Conservation (phyloP, 352 stramenopile species). For the Globisporangium perplexum region DNA sequence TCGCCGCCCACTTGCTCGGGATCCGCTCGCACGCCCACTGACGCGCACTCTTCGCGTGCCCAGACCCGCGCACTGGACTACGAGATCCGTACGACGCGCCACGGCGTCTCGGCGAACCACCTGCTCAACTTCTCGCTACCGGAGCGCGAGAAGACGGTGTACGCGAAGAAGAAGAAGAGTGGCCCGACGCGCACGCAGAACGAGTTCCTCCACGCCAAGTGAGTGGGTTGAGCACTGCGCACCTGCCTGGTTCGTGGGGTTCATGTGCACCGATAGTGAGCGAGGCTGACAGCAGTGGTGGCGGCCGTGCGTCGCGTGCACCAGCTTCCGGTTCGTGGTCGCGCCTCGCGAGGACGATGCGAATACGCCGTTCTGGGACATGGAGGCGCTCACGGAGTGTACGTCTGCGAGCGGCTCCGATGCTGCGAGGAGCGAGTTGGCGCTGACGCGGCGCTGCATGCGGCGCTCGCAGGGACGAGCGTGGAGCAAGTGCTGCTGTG, state of each 20-base stretch:
- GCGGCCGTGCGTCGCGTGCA: not conserved
- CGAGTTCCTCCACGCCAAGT: slow-evolving; percentile 87
- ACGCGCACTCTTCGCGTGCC: not conserved
- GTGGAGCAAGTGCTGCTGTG: slow-evolving; percentile 80
- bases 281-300: not conserved
- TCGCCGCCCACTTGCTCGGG: not conserved
- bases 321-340: slow-evolving; percentile 81
- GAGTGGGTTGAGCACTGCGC: slow-evolving; percentile 15
- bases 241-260: not conserved
- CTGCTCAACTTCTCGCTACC: slow-evolving; percentile 81
- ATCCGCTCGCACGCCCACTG: not conserved
- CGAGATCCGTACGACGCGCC: slow-evolving; percentile 49
- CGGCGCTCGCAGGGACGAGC: slow-evolving; percentile 51
- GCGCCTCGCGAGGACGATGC: slow-evolving; percentile 40
- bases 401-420: slow-evolving; percentile 10
- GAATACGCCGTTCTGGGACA: slow-evolving; percentile 53
- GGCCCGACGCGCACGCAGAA: slow-evolving; percentile 56
- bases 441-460: not conserved
- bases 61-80: slow-evolving; percentile 54
- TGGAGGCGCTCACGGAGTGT: slow-evolving; percentile 80
- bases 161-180: slow-evolving; percentile 56
- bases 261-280: not conserved
- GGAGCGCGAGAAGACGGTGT: slow-evolving; percentile 48
- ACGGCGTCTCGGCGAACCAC: slow-evolving; percentile 75
- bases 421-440: too few species aligned